These are phyloP conservation scores for Drechslerella coelobrocha DNA, from an alignment of 2,329 filamentous ascomycete genomes.

Conservation along the genomic window DNA sequence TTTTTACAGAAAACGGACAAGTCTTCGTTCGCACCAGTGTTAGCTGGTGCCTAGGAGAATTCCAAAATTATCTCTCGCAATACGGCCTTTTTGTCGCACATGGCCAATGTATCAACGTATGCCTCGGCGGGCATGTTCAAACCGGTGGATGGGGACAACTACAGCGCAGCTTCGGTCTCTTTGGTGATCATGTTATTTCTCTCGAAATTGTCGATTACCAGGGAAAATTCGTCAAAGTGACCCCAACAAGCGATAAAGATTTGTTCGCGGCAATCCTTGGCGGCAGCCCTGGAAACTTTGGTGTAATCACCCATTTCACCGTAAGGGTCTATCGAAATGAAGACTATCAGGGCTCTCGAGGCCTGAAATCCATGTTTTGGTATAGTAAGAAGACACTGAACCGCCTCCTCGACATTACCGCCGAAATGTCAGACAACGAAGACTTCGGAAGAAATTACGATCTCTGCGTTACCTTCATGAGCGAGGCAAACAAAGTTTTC, in stretches of 20 bases:
- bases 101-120: constrained; percentile 9
- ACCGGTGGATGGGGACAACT: constrained; percentile 63
- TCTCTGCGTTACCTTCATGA: constrained; percentile 60
- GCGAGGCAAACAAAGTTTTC: background rate
- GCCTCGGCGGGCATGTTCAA: constrained; percentile 62
- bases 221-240: constrained; percentile 54
- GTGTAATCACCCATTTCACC: constrained; percentile 56
- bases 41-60: constrained; percentile 13
- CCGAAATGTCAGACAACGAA: constrained; percentile 61
- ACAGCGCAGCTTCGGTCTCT: constrained; percentile 60
- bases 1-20: constrained; percentile 4
- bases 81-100: constrained; percentile 15
- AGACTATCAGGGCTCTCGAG: constrained; percentile 59
- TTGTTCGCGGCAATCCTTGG: constrained; percentile 56
- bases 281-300: constrained; percentile 57
- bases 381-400: constrained; percentile 59
- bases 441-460: constrained; percentile 62
- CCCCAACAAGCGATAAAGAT: constrained; percentile 53
- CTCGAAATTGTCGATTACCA: constrained; percentile 55
- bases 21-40: constrained; percentile 10
- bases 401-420: constrained; percentile 58
- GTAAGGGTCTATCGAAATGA: constrained; percentile 59
- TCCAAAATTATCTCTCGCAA: background rate
- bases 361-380: constrained; percentile 60
- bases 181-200: constrained; percentile 55